Evolutionary conservation across 768 basidiomycete genomes (phyloP).

Genomic region (Lactarius trivialis): DNA sequence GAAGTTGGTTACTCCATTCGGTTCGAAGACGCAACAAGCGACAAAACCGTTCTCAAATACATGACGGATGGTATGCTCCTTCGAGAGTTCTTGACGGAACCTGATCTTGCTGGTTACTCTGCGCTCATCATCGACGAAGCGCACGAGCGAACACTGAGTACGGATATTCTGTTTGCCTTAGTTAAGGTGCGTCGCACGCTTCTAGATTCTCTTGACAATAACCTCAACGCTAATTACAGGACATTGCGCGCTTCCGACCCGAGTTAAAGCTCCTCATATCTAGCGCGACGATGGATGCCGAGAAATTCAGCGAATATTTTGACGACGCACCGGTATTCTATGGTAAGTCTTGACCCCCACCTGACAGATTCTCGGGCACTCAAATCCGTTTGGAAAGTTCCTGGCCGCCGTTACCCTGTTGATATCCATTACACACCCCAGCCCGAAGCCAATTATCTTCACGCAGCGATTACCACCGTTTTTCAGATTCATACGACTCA

Average conservation of each 20-base stretch:
- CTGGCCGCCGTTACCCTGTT: constrained; percentile 94
- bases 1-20: constrained; percentile 99
- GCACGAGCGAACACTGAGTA: constrained; percentile 95
- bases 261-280: constrained; percentile 92
- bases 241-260: constrained; percentile 93
- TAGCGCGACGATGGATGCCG: constrained; percentile 94
- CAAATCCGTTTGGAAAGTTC: constrained; percentile 47
- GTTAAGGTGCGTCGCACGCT: constrained; percentile 73
- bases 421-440: constrained; percentile 99
- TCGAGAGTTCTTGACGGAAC: constrained; percentile 95
- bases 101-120: constrained; percentile 90
- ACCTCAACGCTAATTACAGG: constrained; percentile 43
- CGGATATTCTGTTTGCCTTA: constrained; percentile 96
- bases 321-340: constrained; percentile 94
- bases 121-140: constrained; percentile 98
- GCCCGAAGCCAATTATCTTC: constrained; percentile 97
- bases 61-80: constrained; percentile 99
- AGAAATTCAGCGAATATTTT: constrained; percentile 97
- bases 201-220: constrained; percentile 19
- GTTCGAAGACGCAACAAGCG: constrained; percentile 98
- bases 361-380: not conserved
- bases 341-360: constrained; percentile 41
- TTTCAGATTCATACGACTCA: constrained; percentile 99
- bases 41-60: constrained; percentile 98
- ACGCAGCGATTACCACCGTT: constrained; percentile 96